Evolutionary conservation across 805 yeast species (phyloP), one percentile per base, ranked within the genome.

Genomic region (Wickerhamomyces strasburgensis): DNA sequence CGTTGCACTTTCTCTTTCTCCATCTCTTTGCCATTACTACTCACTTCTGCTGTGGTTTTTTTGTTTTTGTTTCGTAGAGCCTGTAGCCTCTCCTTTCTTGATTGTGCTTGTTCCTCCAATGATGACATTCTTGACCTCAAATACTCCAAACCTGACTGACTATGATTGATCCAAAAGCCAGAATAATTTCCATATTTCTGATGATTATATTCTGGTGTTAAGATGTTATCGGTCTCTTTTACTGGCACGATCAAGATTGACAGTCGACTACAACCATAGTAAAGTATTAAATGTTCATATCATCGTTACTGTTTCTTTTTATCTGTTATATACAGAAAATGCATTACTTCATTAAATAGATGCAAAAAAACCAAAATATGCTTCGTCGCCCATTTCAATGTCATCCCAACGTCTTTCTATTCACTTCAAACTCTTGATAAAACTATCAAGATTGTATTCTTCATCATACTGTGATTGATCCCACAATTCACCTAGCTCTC

Each of bases 381-480:
- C n/a, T n/a, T n/a, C n/a, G n/a, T n/a, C n/a, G n/a, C n/a, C n/a
- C n/a, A n/a, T n/a, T n/a, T n/a, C n/a, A n/a, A n/a, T n/a, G n/a
- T n/a, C n/a, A n/a, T n/a, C n/a, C n/a, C n/a, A 26, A 26, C 6
- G 13, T 10, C 14, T 8, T 14, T n/a, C 14, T 11, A 9, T 25
- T 48, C 39, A 52, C 34, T 52, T 52, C 45, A 54, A 42, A 23
- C 50, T 82, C 65, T 84, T 84, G 62, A 93, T 90, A 60, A 93
- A 93, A 37, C 83, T 78, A 60, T 90, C 97, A 62, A 93, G 75
- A 54, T 93, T 86, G 61, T 93, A 93, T 66, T 93, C 98, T 55
- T 93, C 98, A 47, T 89, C 96, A 54, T 93, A 93, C 61, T 93
- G 97, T 24, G 84, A 72, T 52, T 86, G 93, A 57, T 93, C 98